Percentiles rank a stretch among this genome's conserved stretches.
These are phyloP conservation scores for Xerocomellus intermedius DNA, from an alignment of 768 basidiomycete species.

Conservation along the genomic window DNA sequence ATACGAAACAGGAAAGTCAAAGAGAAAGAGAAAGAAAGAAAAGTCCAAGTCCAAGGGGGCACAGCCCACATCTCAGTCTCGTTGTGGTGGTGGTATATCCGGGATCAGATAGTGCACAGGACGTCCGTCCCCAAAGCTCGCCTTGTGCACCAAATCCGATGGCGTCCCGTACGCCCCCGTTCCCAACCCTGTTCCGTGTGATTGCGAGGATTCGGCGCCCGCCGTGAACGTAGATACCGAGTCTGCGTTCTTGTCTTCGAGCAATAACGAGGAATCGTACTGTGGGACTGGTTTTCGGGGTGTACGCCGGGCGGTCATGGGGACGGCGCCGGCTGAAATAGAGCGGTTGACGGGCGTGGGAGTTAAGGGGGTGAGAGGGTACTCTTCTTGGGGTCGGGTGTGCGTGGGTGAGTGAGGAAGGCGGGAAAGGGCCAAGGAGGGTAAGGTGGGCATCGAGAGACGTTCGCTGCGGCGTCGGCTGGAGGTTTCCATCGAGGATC, in stretches of 20 bases:
- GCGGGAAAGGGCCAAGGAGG: conserved; percentile 15
- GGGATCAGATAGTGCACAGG: conserved; percentile 60
- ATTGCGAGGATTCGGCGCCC: conserved; percentile 28
- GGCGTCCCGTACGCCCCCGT: conserved; percentile 7
- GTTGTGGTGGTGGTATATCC: conserved; percentile 46
- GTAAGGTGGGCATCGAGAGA: conserved; percentile 30
- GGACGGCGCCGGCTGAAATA: conserved; percentile 27
- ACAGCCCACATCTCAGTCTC: conserved; percentile 20
- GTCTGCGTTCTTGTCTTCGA: conserved; percentile 21
- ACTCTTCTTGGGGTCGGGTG: conserved; percentile 28
- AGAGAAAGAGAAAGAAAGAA: not conserved
- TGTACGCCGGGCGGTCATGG: conserved; percentile 28
- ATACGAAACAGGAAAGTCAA: conserved; percentile 1
- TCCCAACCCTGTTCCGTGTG: conserved; percentile 22
- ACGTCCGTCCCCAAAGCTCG: conserved; percentile 45
- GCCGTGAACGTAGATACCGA: conserved; percentile 22
- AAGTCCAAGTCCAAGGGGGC: not conserved
- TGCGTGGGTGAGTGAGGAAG: conserved; percentile 15
- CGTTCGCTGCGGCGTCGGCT: conserved; percentile 25
- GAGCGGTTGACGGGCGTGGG: conserved; percentile 27
- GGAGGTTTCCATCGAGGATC: conserved; percentile 32
- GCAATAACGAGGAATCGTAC: conserved; percentile 39
- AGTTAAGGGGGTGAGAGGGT: conserved; percentile 25
- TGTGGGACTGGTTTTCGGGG: conserved; percentile 59
- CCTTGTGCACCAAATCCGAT: conserved; percentile 38